Evolutionary conservation across 805 yeast species (phyloP), one percentile per base, ranked within the genome.

Genomic region (Ogataea thermomethanolica): DNA sequence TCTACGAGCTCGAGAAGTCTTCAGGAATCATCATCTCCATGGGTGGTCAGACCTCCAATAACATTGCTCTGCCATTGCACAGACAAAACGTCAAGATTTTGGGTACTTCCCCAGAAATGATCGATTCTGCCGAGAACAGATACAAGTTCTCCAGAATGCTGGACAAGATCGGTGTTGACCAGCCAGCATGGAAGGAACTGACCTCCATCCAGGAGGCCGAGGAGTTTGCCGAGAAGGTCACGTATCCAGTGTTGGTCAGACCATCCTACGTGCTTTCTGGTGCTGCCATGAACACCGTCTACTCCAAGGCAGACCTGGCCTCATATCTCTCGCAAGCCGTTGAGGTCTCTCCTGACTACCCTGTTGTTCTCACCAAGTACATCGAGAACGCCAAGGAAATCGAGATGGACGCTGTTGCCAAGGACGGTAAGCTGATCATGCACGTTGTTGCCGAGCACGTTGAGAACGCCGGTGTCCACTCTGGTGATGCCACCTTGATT

Each of bases 11-110:
- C 43, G 98, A 93, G 71, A 77, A 79, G 54, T 83, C 96, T 28
- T 67, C 79, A 9, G 99, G 98, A 72, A 97, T 91, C 43, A 81
- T 91, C 45, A 87, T 91, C 49, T 83, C 97, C 43, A 89, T 91
- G 95, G 99, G 99, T 76, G 99, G 99, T 62, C 99, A 91, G 71
- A 87, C 96, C 25, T 87, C 98, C 10, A 90, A 91, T 72, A 91
- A 91, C 67, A 91, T 91, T 70, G 98, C 98, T 17, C 74, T 91
- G 61, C 80, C 90, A 41, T 74, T 91, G 60, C 88, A 89, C 68
- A 82, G 96, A 69, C 95, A 91, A 68, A 86, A 87, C 62, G 96
- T 89, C 54, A 91, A 93, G 73, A 84, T 91, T 49, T 71, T 91
- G 55, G 99, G 99, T 65, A 91, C 99, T 33, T 84, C 96, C 25